Conservation (phyloP, 768 basidiomycete genomes). For the Termitomyces sp. region DNA sequence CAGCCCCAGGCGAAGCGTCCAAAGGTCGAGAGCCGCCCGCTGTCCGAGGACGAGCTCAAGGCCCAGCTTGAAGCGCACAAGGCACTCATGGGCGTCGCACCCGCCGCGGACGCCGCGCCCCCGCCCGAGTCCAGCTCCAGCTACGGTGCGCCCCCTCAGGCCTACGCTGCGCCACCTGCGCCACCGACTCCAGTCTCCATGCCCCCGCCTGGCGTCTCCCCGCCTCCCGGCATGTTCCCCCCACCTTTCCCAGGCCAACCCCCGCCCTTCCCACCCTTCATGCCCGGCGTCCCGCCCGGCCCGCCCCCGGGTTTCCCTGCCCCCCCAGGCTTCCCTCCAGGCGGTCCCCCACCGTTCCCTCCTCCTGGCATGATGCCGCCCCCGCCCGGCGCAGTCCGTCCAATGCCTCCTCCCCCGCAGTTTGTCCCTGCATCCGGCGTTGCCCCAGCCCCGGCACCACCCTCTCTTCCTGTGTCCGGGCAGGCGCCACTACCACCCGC, state of each 20-base stretch:
- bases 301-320: conserved; percentile 52
- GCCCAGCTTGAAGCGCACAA: conserved; percentile 87
- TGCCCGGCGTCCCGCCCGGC: conserved; percentile 24
- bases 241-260: conserved; percentile 39
- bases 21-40: conserved; percentile 67
- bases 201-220: conserved; percentile 23
- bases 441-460: background rate
- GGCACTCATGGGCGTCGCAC: conserved; percentile 75
- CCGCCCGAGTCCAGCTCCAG: conserved; percentile 38
- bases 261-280: conserved; percentile 51
- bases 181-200: conserved; percentile 19
- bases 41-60: conserved; percentile 80
- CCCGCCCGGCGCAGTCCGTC: conserved; percentile 7
- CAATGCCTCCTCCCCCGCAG: conserved; percentile 29
- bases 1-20: conserved; percentile 79
- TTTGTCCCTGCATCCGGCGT: conserved; percentile 23
- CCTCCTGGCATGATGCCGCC: conserved; percentile 17
- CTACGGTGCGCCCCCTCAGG: conserved; percentile 69
- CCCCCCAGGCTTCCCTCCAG: conserved; percentile 41
- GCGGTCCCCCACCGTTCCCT: conserved; percentile 19
- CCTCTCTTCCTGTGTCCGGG: background rate
- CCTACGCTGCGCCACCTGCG: conserved; percentile 50
- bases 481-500: conserved; percentile 11
- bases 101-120: conserved; percentile 29
- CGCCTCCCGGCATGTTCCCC: conserved; percentile 31